Conservation (phyloP, 2,329 filamentous ascomycete species). For the Paecilomyces formosus region DNA sequence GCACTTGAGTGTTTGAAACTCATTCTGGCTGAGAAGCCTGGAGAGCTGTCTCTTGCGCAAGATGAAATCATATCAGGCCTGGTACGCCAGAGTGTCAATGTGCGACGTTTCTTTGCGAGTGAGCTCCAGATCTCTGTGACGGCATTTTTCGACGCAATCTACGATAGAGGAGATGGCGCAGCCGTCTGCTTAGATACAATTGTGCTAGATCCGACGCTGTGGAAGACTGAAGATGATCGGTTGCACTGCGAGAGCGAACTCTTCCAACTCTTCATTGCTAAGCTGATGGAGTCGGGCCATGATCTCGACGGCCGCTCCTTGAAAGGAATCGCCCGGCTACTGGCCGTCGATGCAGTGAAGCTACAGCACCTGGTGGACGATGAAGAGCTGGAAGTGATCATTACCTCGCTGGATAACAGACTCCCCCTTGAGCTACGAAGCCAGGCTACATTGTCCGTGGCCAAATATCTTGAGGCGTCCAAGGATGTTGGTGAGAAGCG, state of each 20-base stretch:
- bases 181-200: constrained; percentile 41
- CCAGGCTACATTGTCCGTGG: constrained; percentile 73
- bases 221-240: constrained; percentile 36
- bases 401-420: constrained; percentile 81
- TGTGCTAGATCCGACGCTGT: constrained; percentile 38
- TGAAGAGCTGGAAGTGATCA: constrained; percentile 72
- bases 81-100: constrained; percentile 34
- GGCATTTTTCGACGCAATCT: constrained; percentile 42
- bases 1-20: constrained; percentile 38
- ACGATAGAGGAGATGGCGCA: constrained; percentile 40
- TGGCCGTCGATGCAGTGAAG: constrained; percentile 47
- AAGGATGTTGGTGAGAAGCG: constrained; percentile 62
- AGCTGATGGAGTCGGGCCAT: constrained; percentile 82
- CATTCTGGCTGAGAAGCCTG: constrained; percentile 29
- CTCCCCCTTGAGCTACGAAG: constrained; percentile 65
- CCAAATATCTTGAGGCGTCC: constrained; percentile 74
- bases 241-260: constrained; percentile 40
- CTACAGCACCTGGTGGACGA: constrained; percentile 50
- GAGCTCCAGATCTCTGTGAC: constrained; percentile 38
- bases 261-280: constrained; percentile 66
- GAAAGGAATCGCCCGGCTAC: constrained; percentile 52
- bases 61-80: constrained; percentile 42
- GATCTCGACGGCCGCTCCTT: constrained; percentile 58
- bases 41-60: constrained; percentile 30
- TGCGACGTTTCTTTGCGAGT: constrained; percentile 36